Base-by-base conservation (phyloP, 2,329 filamentous ascomycete species). In the Microdochium bolleyi region DNA sequence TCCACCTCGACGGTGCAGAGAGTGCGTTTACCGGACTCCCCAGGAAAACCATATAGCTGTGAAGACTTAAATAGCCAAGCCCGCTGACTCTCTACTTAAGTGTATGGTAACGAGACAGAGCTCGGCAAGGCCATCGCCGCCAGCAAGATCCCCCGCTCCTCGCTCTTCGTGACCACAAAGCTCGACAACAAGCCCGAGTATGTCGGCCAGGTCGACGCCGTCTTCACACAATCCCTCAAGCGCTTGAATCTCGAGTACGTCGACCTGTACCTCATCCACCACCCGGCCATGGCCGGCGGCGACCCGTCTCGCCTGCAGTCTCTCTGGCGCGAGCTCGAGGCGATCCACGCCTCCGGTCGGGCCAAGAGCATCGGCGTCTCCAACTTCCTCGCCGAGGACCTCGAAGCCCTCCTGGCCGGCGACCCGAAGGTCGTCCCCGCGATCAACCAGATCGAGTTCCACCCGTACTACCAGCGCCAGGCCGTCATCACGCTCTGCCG, bases 381-480 rank as follows among this genome's bases (percentile, higher is more conserved):
- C 62, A 94, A 92, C 72, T 92, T 87, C 63, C 62, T 80, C 30
- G 70, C 76, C 59, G 63, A 70, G 46, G 72, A 87, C 58, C 67
- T 87, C 21, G 77, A 85, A 64, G 62, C 70, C 2, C 64, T 85
- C 44, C 70, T 85, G 2, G 65, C 5, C 21, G 41, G 77, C 64
- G 81, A 82, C 4, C 83, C 84, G 50, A 79, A 77, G 59, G 66
- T 87, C 55, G 64, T 73, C 2, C 89, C 89, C 1, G 83, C 80
- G 7, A 79, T 88, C 56, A 92, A 92, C 72, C 88, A 94, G 75
- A 87, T 92, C 63, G 88, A 92, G 72, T 84, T 81, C 62, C 87
- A 94, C 68, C 87, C 88, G 0, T 89, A 89, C 65, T 73, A 88
- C 51, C 85, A 87, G 68, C 85, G 87, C 64, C 74, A 73, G 5